Base-by-base conservation (phyloP, 257 asterid genomes). In the Solanum okadae region DNA sequence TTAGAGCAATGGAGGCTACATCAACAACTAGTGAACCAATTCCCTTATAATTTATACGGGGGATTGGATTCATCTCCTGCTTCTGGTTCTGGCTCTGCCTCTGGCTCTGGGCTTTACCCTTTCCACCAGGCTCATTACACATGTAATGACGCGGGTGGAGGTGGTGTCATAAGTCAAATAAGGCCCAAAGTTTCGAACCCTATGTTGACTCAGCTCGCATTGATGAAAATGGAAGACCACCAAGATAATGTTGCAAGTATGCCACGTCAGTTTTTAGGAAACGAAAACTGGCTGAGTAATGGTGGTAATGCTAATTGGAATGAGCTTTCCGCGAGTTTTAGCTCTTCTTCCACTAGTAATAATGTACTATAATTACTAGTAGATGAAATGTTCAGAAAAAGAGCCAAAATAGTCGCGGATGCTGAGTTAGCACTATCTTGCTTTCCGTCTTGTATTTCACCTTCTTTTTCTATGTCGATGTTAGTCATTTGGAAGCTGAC, bases 321-420 rank as follows among this genome's bases (percentile, higher is more conserved):
- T 0, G 98, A 96, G 68, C 93, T 95, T 75, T 90, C 98, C 5
- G 44, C 67, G 3, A 91, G 93, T 88, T 94, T 96, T 91, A 94
- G 95, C 89, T 94, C 98, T 44, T 92, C 96, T 73, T 93, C 98
- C 1, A 92, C 98, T 13, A 93, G 94, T 87, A 93, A 94, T 87
- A 93, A 94, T 90, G 94, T 94, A 2, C 89, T 89, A 85, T 95
- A 92, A 88, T 59, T 75, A 75, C 29, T 29, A 29, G 6, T 49
- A 3, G 46, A 44, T 8, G n/a, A 27, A 25, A 12, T 42, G 15
- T 27, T 72, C 0, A 15, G 12, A 15, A 12, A 73, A 20, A 73
- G 27, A 20, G 7, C 10, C 29, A 75, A 35, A 75, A 35, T 75
- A 73, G 46, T 31, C 27, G 46, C 1, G 27, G 46, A 35, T 22